phyloP scores from a whole-genome alignment of 2,329 filamentous ascomycete genomes.

The Scedosporium apiospermum region DNA sequence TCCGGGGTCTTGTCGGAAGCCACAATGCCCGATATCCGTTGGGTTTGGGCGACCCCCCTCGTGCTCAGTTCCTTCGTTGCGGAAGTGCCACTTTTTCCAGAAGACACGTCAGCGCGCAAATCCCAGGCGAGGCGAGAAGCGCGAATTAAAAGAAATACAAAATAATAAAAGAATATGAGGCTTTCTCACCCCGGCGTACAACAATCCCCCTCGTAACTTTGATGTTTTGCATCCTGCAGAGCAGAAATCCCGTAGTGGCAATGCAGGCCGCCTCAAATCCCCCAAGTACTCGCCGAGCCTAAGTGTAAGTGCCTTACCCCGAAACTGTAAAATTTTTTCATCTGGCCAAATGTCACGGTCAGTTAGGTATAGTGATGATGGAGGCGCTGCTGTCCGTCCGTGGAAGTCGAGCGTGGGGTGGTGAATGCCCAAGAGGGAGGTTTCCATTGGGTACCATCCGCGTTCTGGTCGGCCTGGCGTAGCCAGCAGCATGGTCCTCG shows the following conservation, averaged over 20 bases:
- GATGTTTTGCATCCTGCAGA: background rate
- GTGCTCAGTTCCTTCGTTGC: too few species aligned
- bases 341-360: background rate
- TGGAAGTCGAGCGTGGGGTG: background rate
- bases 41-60: too few species aligned
- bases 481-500: background rate
- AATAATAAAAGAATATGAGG: background rate
- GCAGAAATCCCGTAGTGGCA: background rate
- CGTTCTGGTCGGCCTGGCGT: background rate
- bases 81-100: background rate
- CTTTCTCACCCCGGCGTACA: background rate
- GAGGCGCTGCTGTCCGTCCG: background rate
- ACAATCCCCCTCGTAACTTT: background rate
- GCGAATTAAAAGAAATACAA: too few species aligned
- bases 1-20: too few species aligned
- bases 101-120: background rate
- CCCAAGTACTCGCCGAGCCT: background rate
- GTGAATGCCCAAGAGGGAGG: background rate
- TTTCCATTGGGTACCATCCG: background rate
- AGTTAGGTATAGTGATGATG: background rate
- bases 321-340: background rate
- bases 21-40: too few species aligned
- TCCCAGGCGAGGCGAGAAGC: background rate
- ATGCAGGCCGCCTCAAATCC: background rate
- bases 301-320: background rate